Evolutionary conservation across 2,329 filamentous ascomycete species (phyloP), one percentile per base, ranked within the genome.

Genomic region (Trichophyton benhamiae): DNA sequence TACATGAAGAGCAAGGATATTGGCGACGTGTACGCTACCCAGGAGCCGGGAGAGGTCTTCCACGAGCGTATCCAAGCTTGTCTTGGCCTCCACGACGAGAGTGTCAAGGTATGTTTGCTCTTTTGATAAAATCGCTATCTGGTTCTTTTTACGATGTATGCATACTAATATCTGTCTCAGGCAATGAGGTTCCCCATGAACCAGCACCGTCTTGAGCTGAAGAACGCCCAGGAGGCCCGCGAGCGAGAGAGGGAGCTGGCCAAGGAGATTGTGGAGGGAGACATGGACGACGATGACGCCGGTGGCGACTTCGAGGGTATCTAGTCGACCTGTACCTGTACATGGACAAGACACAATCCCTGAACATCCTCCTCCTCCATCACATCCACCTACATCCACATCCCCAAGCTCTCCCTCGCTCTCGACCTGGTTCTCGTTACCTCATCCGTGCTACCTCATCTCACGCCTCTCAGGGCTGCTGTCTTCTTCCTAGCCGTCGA

Each of bases 111-210:
- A 81, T 71, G 79, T 71, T n/a, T 33, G 62, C 57, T 49, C 41
- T 38, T 46, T 20, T 46, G 30, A 30, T 27, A 22, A 20, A 30
- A 11, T 46, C 41, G 27, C 15, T 58, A 11, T 48, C 9, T 27
- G 57, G 11, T 20, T 20, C 2, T 20, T 17, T 58, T 15, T 25
- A 13, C 3, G 33, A 13, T 13, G 33, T 38, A 20, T 6, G 2
- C 33, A 33, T 59, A 55, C 69, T 77, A 71, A 76, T 64, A 58
- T 60, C 8, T 7, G 13, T 55, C 53, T 52, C 63, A 92, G 89
- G 92, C 94, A 27, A 99, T 99, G 94, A 86, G 94, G 61, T 99
- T 97, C 77, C 94, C 94, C 1, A 97, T 97, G 92, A 96, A 99
- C 79, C 94, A 97, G 76, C 94, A 99, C 77, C 85, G 94, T 17